A percentile compares a stretch with the other conserved stretches of the same genome.
Evolutionary conservation across 768 basidiomycete genomes (phyloP).

Genomic region (Rhizopogon vulgaris): DNA sequence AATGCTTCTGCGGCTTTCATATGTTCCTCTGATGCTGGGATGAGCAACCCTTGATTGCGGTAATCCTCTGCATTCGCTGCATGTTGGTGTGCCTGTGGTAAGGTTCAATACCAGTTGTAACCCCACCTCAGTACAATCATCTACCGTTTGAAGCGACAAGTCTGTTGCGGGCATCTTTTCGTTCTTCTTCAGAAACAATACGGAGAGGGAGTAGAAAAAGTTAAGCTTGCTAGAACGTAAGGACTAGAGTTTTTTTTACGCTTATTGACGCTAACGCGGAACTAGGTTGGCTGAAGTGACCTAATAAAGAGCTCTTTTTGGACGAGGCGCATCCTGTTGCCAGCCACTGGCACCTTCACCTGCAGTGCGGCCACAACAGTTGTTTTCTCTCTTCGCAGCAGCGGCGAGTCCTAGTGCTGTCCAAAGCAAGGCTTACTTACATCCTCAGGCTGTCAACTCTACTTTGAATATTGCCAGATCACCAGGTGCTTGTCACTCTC

Average conservation of each 20-base stretch:
- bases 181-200: background rate
- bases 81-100: conserved; percentile 71
- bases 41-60: conserved; percentile 56
- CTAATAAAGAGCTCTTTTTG: conserved; percentile 11
- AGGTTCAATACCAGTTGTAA: conserved; percentile 5
- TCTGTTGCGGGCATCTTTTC: conserved; percentile 31
- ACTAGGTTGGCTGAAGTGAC: conserved; percentile 7
- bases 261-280: background rate
- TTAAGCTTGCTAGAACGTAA: background rate
- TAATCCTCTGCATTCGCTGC: conserved; percentile 77
- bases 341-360: background rate
- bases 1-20: conserved; percentile 73
- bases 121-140: conserved; percentile 5
- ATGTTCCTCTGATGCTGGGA: conserved; percentile 71
- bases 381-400: background rate
- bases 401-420: too few species aligned
- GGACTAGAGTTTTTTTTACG: conserved; percentile 1
- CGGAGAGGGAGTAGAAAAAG: background rate
- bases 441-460: too few species aligned
- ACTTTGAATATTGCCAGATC: background rate
- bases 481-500: background rate
- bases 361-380: background rate
- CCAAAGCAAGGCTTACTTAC: too few species aligned
- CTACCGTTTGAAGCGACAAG: conserved; percentile 49
- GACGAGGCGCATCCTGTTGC: conserved; percentile 3